Conservation (phyloP, 768 basidiomycete genomes). For the Gymnopilus junonius region DNA sequence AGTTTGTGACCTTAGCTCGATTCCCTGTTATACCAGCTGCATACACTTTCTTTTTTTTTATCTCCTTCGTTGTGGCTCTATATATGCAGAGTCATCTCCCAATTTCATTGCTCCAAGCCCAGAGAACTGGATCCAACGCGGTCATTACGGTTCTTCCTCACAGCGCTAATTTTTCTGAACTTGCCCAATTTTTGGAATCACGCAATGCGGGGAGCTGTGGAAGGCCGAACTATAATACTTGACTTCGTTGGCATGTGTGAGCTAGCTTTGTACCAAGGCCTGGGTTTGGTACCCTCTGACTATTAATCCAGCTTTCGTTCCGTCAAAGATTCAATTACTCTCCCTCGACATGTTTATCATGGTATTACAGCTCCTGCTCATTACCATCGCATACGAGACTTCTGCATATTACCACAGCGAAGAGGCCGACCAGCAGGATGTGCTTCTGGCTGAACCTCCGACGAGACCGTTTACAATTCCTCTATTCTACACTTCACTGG, state of each 20-base stretch:
- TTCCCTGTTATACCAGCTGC: slow-evolving; percentile 70
- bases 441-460: slow-evolving; percentile 30
- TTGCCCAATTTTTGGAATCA: slow-evolving; percentile 66
- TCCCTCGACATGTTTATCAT: slow-evolving; percentile 72
- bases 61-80: slow-evolving; percentile 67
- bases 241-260: slow-evolving; percentile 82
- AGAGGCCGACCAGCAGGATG: slow-evolving; percentile 45
- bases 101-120: slow-evolving; percentile 70
- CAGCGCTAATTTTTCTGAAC: slow-evolving; percentile 62
- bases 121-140: slow-evolving; percentile 66
- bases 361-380: slow-evolving; percentile 66
- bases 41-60: slow-evolving; percentile 77
- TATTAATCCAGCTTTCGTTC: slow-evolving; percentile 47
- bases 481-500: slow-evolving; percentile 20
- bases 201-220: slow-evolving; percentile 49
- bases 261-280: slow-evolving; percentile 28
- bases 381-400: slow-evolving; percentile 72
- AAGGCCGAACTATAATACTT: slow-evolving; percentile 68
- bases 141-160: slow-evolving; percentile 72
- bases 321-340: slow-evolving; percentile 70
- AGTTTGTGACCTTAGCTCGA: slow-evolving; percentile 56
- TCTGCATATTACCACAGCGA: slow-evolving; percentile 42
- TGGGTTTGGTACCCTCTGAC: slow-evolving; percentile 1
- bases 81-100: slow-evolving; percentile 57
- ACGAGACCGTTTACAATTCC: slow-evolving; percentile 23